Percentiles rank a stretch among this genome's conserved stretches.
phyloP scores from a whole-genome alignment of 768 basidiomycete genomes.

The Neoboletus magnificus region DNA sequence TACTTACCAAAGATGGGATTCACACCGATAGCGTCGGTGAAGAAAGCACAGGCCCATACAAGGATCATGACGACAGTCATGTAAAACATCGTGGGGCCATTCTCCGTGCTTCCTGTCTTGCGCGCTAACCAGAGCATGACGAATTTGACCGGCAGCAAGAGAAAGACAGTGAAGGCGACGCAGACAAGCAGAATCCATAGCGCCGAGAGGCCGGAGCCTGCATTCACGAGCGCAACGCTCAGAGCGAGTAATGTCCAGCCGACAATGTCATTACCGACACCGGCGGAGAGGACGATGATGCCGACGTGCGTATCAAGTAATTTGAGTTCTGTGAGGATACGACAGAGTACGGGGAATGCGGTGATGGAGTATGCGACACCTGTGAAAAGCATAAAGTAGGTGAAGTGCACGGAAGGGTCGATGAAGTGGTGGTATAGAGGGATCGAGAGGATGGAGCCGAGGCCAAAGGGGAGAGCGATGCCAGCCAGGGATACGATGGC shows the following conservation, averaged over 20 bases:
- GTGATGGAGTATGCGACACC: constrained; percentile 90
- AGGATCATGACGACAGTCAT: constrained; percentile 83
- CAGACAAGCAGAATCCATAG: constrained; percentile 81
- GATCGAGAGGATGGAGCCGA: constrained; percentile 72
- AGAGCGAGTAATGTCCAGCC: constrained; percentile 90
- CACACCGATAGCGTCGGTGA: constrained; percentile 91
- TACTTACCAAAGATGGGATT: constrained; percentile 80
- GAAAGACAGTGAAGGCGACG: constrained; percentile 75
- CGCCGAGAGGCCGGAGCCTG: constrained; percentile 76
- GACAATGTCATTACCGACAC: constrained; percentile 84
- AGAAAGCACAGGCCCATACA: constrained; percentile 84
- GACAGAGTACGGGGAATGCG: constrained; percentile 81
- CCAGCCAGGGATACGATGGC: constrained; percentile 74
- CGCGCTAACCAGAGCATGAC: constrained; percentile 69
- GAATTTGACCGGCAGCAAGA: constrained; percentile 64
- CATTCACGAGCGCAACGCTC: constrained; percentile 89
- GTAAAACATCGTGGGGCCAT: constrained; percentile 82
- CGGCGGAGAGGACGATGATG: constrained; percentile 88
- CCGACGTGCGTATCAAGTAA: constrained; percentile 90
- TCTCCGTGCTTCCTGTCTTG: constrained; percentile 75
- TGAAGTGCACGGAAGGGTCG: constrained; percentile 62
- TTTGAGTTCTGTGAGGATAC: constrained; percentile 88
- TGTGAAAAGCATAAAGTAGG: constrained; percentile 91
- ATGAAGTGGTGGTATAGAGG: constrained; percentile 52
- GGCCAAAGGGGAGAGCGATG: constrained; percentile 82